Percentiles rank a stretch among this genome's conserved stretches.
These are phyloP conservation scores for Fusarium decemcellulare DNA, from an alignment of 2,329 filamentous ascomycete species.

Conservation along the genomic window DNA sequence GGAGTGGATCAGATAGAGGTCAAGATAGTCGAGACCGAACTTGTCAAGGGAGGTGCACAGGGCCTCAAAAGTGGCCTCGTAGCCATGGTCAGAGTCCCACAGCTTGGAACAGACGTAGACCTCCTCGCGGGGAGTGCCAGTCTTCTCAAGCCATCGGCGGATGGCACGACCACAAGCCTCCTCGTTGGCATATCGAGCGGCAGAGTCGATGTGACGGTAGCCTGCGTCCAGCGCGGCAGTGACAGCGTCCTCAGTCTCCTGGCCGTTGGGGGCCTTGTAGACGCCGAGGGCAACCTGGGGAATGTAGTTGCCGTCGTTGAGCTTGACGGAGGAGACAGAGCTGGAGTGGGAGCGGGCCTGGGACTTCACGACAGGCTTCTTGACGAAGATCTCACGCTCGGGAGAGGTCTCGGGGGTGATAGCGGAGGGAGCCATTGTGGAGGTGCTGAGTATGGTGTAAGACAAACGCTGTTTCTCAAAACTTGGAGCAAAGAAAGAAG, in stretches of 20 bases:
- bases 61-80: conserved; percentile 67
- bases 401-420: conserved; percentile 53
- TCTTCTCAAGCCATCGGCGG: conserved; percentile 75
- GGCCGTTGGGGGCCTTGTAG: conserved; percentile 62
- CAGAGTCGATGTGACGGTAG: conserved; percentile 69
- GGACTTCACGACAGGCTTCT: conserved; percentile 41
- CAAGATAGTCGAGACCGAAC: conserved; percentile 78
- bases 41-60: conserved; percentile 77
- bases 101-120: conserved; percentile 78
- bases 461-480: conserved; percentile 8
- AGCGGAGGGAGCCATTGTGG: conserved; percentile 54
- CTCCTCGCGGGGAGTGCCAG: conserved; percentile 74
- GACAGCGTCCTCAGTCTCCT: conserved; percentile 74
- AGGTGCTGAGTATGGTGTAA: conserved; percentile 8
- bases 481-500: neutral
- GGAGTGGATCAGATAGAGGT: conserved; percentile 76
- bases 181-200: conserved; percentile 75
- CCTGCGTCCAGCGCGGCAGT: conserved; percentile 70
- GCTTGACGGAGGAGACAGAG: conserved; percentile 64
- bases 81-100: conserved; percentile 69
- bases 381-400: conserved; percentile 49
- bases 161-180: conserved; percentile 79
- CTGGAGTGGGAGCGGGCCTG: conserved; percentile 44
- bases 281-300: conserved; percentile 72
- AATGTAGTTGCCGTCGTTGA: conserved; percentile 80